phyloP scores from a whole-genome alignment of 352 stramenopile species.

The Phytophthora quininea region DNA sequence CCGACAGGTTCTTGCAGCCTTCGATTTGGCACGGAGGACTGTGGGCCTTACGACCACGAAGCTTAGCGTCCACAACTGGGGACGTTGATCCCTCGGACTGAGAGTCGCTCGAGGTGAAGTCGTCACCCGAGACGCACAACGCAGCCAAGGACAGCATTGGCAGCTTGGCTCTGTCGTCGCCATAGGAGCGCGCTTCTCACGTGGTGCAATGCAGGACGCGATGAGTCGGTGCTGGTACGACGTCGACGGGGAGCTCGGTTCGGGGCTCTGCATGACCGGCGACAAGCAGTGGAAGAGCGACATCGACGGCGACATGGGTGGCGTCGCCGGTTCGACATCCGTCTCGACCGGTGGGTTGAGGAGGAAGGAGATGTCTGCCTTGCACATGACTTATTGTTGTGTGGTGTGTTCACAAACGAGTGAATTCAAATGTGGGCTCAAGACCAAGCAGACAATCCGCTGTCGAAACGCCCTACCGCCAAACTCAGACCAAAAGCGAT shows the following conservation, averaged over 20 bases:
- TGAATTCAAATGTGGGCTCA: constrained; percentile 30
- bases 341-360: constrained; percentile 35
- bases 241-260: constrained; percentile 23
- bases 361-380: constrained; percentile 53
- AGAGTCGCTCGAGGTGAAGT: constrained; percentile 28
- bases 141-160: constrained; percentile 34
- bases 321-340: constrained; percentile 4
- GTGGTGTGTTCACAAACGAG: constrained; percentile 15
- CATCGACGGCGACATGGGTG: constrained; percentile 26
- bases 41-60: constrained; percentile 38
- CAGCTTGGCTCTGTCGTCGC: constrained; percentile 40
- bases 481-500: background rate
- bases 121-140: constrained; percentile 30
- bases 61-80: constrained; percentile 1
- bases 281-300: constrained; percentile 34
- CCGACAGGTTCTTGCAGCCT: constrained; percentile 63
- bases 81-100: constrained; percentile 16
- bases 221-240: constrained; percentile 39
- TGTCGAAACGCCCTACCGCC: constrained; percentile 5
- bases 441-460: constrained; percentile 23
- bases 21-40: constrained; percentile 64
- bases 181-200: constrained; percentile 42
- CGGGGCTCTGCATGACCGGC: constrained; percentile 29
- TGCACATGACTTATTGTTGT: constrained; percentile 33
- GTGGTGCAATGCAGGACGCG: constrained; percentile 43